A percentile compares a stretch with the other conserved stretches of the same genome.
Conservation (phyloP, 805 yeast genomes). For the Crinitomyces ghanaensis region DNA sequence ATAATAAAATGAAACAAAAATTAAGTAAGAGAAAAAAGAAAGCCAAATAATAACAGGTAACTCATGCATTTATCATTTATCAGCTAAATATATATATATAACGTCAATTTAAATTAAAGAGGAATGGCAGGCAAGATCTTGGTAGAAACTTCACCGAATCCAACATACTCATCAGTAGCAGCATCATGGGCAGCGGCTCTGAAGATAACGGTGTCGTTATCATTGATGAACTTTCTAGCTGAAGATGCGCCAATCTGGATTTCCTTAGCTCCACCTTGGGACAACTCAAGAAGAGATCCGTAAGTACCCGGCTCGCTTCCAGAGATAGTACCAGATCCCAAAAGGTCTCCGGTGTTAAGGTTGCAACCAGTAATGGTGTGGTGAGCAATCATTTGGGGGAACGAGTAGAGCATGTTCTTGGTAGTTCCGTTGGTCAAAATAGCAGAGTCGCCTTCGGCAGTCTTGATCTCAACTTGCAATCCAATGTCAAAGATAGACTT, state of each 20-base stretch:
- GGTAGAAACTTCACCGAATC: constrained; percentile 15
- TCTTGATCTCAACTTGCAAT: constrained; percentile 9
- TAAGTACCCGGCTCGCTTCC: constrained; percentile 9
- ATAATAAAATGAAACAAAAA: too few relatives aligned
- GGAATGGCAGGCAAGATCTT: constrained; percentile 9
- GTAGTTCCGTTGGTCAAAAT: constrained; percentile 9
- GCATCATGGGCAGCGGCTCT: constrained; percentile 10
- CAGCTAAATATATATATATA: too few relatives aligned
- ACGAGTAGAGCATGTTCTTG: constrained; percentile 15
- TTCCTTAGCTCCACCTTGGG: constrained; percentile 12
- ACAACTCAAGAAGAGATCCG: constrained; percentile 17
- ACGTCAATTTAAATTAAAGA: too few relatives aligned
- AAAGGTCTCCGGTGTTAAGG: constrained; percentile 16
- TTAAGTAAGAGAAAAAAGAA: too few relatives aligned
- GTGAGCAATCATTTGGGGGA: constrained; percentile 20
- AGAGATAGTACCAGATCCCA: constrained; percentile 21
- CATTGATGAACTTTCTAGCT: constrained; percentile 10
- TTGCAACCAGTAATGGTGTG: constrained; percentile 20
- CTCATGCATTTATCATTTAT: too few relatives aligned
- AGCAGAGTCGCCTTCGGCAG: constrained; percentile 9
- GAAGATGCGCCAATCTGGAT: constrained; percentile 3
- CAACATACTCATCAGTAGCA: constrained; percentile 7
- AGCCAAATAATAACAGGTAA: too few relatives aligned
- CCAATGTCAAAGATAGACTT: constrained; percentile 12
- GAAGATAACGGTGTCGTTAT: constrained; percentile 15